Evolutionary conservation across 2,329 filamentous ascomycete species (phyloP).

Genomic region (Aspergillus ibericus): DNA sequence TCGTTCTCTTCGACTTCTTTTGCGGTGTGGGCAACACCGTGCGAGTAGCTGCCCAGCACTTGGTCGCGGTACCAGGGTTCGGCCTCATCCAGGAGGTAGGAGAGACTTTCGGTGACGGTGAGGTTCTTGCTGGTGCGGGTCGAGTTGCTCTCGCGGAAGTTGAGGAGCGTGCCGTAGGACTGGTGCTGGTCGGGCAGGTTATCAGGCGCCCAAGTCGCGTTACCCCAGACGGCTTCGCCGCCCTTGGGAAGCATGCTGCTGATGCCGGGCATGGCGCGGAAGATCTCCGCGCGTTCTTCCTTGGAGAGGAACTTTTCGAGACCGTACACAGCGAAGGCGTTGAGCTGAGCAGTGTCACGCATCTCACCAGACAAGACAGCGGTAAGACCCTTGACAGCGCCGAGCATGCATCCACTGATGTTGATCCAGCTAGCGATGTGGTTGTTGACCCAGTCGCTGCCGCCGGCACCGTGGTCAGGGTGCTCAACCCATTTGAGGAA

Average conservation of each 20-base stretch:
- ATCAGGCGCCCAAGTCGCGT: conserved; percentile 82
- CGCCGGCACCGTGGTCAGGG: conserved; percentile 73
- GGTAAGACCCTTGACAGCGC: conserved; percentile 84
- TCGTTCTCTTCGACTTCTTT: conserved; percentile 82
- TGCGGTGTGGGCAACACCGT: conserved; percentile 78
- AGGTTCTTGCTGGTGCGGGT: conserved; percentile 68
- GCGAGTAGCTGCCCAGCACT: conserved; percentile 75
- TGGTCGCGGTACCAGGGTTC: conserved; percentile 83
- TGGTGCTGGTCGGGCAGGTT: conserved; percentile 71
- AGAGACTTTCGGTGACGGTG: conserved; percentile 73
- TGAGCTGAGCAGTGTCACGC: conserved; percentile 96
- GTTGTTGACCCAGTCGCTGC: conserved; percentile 83
- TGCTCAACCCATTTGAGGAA: conserved; percentile 82
- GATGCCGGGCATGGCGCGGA: conserved; percentile 94
- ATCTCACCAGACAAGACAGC: conserved; percentile 94
- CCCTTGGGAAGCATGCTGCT: conserved; percentile 96
- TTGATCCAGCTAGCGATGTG: conserved; percentile 97
- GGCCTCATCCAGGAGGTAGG: conserved; percentile 73
- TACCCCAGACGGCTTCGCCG: conserved; percentile 93
- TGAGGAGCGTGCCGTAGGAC: conserved; percentile 78
- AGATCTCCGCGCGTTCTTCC: conserved; percentile 87
- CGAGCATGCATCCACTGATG: conserved; percentile 96
- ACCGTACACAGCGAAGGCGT: conserved; percentile 93
- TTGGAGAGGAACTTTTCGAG: conserved; percentile 92
- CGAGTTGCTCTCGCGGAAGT: conserved; percentile 71